Evolutionary conservation across 2,329 filamentous ascomycete species (phyloP), one percentile per base, ranked within the genome.

Genomic region (Trichoderma sp.): DNA sequence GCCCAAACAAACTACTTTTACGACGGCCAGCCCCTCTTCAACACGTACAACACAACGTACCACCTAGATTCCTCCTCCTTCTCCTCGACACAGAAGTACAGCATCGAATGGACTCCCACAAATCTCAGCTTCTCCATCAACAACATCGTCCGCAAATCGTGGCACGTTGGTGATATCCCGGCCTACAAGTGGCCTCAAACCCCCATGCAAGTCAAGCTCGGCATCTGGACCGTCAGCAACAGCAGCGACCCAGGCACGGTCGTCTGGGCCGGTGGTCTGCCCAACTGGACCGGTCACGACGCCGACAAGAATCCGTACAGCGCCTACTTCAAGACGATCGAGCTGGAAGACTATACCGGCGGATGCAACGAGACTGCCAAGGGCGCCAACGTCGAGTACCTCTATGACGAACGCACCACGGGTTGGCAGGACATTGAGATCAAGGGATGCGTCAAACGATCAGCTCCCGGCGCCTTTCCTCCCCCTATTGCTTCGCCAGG

Each of bases 1-100:
- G 92, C 93, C 3, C 92, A 95, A 80, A 90, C 88, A 75, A 97
- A 97, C 83, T 97, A 95, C 83, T 92, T 92, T 78, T 89, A 89
- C 80, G 91, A 93, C 82, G 91, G 90, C 70, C 72, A 78, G 78
- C 88, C 87, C 55, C 83, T 89, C 73, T 86, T 82, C 32, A 84
- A 84, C 61, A 82, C 82, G 47, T 86, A 84, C 76, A 84, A 87
- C 75, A 82, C 84, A 62, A 86, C 81, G 53, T 83, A 87, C 78
- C 76, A 80, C 30, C 81, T 90, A 59, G 68, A 75, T 58, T 80
- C 79, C 67, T 81, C 83, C 66, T 74, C 78, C 11, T 80, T 83
- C 59, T 71, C 79, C 64, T 76, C 76, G 30, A 86, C 84, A 76
- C 90, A 92, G 82, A 92, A 87, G 70, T 93, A 93, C 82, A 86